These are phyloP conservation scores for Linderniella brevidens DNA, from an alignment of 257 asterid genomes.

Conservation along the genomic window DNA sequence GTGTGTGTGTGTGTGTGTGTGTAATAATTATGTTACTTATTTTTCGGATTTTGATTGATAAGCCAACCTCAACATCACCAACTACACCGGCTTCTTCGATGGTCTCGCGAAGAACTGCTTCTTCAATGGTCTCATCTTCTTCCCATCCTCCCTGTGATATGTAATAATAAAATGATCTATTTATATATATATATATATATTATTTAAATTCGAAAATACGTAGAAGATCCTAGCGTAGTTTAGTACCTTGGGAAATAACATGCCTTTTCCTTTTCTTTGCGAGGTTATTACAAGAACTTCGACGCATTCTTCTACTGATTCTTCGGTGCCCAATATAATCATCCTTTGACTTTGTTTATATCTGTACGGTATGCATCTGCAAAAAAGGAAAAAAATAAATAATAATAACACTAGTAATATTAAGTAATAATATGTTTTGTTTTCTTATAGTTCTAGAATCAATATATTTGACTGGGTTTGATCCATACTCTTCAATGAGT, in stretches of 20 bases:
- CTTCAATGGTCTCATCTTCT: slow-evolving; percentile 47
- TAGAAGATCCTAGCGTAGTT: neutral
- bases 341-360: slow-evolving; percentile 19
- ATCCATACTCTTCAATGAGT: no score
- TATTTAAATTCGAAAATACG: no score
- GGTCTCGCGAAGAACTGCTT: slow-evolving; percentile 76
- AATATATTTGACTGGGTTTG: no score
- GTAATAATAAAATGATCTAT: no score
- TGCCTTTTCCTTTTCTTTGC: slow-evolving; percentile 70
- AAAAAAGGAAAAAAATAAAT: no score
- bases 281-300: slow-evolving; percentile 78
- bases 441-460: no score
- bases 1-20: no score
- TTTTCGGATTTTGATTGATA: no score
- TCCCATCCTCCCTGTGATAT: slow-evolving; percentile 82
- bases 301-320: slow-evolving; percentile 14
- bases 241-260: slow-evolving; percentile 91
- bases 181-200: no score
- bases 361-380: slow-evolving; percentile 58
- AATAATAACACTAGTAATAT: no score
- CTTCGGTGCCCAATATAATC: slow-evolving; percentile 29
- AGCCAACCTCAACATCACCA: slow-evolving; percentile 70
- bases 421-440: no score
- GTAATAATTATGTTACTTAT: no score
- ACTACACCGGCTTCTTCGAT: slow-evolving; percentile 87